Conservation (phyloP, 176 grass and related monocot genomes). For the Phoenix roebelenii region DNA sequence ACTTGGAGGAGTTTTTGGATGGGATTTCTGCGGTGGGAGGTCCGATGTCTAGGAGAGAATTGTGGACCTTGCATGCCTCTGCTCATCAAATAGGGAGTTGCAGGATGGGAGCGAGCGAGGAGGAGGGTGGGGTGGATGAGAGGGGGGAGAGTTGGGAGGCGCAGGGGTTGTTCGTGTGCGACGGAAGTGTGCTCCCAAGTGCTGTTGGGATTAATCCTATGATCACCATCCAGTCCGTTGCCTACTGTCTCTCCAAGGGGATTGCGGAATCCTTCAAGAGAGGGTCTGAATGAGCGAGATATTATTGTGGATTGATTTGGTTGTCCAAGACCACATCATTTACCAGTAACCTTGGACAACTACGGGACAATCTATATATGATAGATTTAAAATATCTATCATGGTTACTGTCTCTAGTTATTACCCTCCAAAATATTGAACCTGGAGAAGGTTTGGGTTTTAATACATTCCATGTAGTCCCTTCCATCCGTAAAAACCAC, state of each 20-base stretch:
- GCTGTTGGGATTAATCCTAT: slow-evolving; percentile 84
- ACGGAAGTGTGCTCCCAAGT: slow-evolving; percentile 59
- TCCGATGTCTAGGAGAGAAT: slow-evolving; percentile 31
- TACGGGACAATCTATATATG: too few relatives aligned
- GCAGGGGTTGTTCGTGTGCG: slow-evolving; percentile 58
- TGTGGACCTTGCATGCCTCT: slow-evolving; percentile 44
- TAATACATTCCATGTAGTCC: too few relatives aligned
- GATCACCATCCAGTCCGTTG: slow-evolving; percentile 80
- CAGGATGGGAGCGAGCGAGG: slow-evolving; percentile 49
- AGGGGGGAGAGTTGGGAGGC: slow-evolving; percentile 87
- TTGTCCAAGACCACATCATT: too few relatives aligned
- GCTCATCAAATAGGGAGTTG: slow-evolving; percentile 93
- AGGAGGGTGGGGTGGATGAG: slow-evolving; percentile 53
- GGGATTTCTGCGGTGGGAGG: slow-evolving; percentile 30
- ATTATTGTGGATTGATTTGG: too few relatives aligned
- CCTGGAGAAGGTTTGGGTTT: too few relatives aligned
- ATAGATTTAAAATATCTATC: too few relatives aligned
- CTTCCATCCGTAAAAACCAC: too few relatives aligned
- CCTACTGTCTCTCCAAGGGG: slow-evolving; percentile 58
- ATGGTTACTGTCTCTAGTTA: too few relatives aligned
- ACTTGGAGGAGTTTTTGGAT: slow-evolving; percentile 67
- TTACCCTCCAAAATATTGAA: too few relatives aligned
- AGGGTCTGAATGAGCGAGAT: background rate
- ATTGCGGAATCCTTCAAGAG: slow-evolving; percentile 42
- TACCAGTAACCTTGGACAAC: too few relatives aligned